A percentile compares a stretch with the other conserved stretches of the same genome.
phyloP scores from a whole-genome alignment of 208 protist genomes.

The Kentomonas sorsogonicus region DNA sequence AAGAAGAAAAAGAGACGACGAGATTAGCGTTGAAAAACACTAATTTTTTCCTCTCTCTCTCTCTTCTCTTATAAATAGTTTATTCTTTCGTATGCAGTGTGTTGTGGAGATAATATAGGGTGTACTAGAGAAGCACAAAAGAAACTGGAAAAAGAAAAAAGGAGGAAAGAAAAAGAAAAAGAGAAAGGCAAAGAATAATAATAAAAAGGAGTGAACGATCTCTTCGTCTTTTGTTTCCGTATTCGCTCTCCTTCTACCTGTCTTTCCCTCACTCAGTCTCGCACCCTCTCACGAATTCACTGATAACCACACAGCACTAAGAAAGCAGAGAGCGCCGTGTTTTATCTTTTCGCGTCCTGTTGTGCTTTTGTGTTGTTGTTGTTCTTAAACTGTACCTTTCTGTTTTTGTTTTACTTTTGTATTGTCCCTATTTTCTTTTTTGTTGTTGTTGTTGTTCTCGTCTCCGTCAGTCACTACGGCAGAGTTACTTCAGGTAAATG shows the following conservation, averaged over 20 bases:
- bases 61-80: too few relatives aligned
- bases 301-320: too few relatives aligned
- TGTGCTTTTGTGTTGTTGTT: neutral
- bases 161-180: neutral
- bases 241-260: neutral
- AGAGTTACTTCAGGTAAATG: neutral
- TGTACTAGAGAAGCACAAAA: too few relatives aligned
- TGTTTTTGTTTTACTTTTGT: constrained; percentile 17
- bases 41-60: too few relatives aligned
- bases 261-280: too few relatives aligned
- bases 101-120: too few relatives aligned
- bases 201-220: constrained; percentile 1
- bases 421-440: constrained; percentile 9
- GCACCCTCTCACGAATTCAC: too few relatives aligned
- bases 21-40: too few relatives aligned
- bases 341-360: too few relatives aligned
- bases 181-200: constrained; percentile 13
- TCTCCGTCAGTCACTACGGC: constrained; percentile 9
- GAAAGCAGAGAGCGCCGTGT: too few relatives aligned
- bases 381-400: constrained; percentile 6
- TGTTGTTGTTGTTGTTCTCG: constrained; percentile 8
- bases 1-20: neutral
- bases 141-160: neutral
- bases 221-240: constrained; percentile 5
- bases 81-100: too few relatives aligned